These are phyloP conservation scores for Gloeophyllum trabeum DNA, from an alignment of 768 basidiomycete species.

Conservation along the genomic window DNA sequence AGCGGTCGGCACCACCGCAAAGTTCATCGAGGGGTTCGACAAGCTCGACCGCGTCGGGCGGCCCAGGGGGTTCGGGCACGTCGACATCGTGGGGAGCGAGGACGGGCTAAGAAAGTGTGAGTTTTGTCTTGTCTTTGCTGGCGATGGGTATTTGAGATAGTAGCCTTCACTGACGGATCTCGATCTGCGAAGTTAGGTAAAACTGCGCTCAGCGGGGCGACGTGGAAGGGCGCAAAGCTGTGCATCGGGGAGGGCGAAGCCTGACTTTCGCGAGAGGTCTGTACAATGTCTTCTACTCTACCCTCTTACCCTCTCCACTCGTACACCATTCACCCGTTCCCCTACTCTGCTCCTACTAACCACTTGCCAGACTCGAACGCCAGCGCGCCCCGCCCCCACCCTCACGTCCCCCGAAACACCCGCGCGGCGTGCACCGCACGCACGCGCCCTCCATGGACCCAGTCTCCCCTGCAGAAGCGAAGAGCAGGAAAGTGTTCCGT, in stretches of 20 bases:
- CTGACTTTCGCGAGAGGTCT: constrained; percentile 57
- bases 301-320: too few species aligned
- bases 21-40: constrained; percentile 60
- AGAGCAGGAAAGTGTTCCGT: constrained; percentile 48
- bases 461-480: constrained; percentile 35
- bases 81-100: constrained; percentile 56
- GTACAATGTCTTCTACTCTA: too few species aligned
- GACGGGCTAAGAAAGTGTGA: constrained; percentile 55
- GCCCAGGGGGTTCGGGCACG: constrained; percentile 62
- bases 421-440: constrained; percentile 23
- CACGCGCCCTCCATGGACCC: constrained; percentile 56
- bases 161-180: constrained; percentile 45
- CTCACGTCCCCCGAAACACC: constrained; percentile 30
- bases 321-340: too few species aligned
- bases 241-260: constrained; percentile 78
- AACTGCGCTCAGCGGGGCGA: constrained; percentile 67
- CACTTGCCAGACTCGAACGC: constrained; percentile 23
- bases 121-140: too few species aligned
- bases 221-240: constrained; percentile 82
- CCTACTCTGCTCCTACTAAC: too few species aligned
- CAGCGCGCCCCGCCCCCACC: constrained; percentile 20
- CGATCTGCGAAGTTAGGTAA: constrained; percentile 68
- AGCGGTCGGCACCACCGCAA: constrained; percentile 60
- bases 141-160: constrained; percentile 35
- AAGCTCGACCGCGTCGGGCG: constrained; percentile 50